A percentile compares a stretch with the other conserved stretches of the same genome.
Conservation (phyloP, 73 alveolate genomes). For the Paramecium bursaria region DNA sequence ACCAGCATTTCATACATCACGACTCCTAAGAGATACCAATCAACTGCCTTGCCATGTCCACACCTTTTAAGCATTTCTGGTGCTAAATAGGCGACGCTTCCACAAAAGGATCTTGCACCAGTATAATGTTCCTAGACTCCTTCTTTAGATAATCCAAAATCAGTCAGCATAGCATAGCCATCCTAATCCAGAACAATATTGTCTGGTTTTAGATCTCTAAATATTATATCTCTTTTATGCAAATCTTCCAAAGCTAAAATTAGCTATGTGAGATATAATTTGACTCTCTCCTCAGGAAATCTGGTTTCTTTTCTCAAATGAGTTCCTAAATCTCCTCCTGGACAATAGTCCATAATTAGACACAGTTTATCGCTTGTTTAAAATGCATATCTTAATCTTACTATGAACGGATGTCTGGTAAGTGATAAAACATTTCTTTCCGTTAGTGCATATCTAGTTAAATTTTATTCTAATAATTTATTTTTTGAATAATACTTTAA, state of each 20-base stretch:
- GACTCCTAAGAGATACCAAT: conserved; percentile 92
- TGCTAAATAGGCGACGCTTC: conserved; percentile 89
- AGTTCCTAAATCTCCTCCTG: conserved; percentile 94
- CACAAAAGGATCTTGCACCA: conserved; percentile 95
- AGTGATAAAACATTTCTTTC: conserved; percentile 94
- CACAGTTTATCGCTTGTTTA: conserved; percentile 91
- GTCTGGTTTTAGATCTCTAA: conserved; percentile 95
- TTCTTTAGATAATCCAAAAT: conserved; percentile 93
- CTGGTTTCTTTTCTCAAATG: conserved; percentile 86
- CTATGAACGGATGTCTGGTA: conserved; percentile 94
- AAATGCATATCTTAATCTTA: conserved; percentile 88
- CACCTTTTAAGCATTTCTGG: conserved; percentile 88
- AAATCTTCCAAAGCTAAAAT: conserved; percentile 90
- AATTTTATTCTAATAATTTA: conserved; percentile 74
- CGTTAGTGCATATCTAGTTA: conserved; percentile 93
- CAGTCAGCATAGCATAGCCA: conserved; percentile 95
- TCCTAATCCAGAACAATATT: conserved; percentile 93
- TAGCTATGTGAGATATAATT: conserved; percentile 85
- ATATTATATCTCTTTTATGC: conserved; percentile 90
- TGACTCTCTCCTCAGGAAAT: conserved; percentile 91
- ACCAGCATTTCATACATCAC: conserved; percentile 89
- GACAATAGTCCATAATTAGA: conserved; percentile 90
- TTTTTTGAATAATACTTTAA: conserved; percentile 60
- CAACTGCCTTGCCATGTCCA: conserved; percentile 95
- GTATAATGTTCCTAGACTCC: conserved; percentile 86